A percentile compares a stretch with the other conserved stretches of the same genome.
Evolutionary conservation across 2,329 filamentous ascomycete species (phyloP).

Genomic region (Ascomycota sp.): DNA sequence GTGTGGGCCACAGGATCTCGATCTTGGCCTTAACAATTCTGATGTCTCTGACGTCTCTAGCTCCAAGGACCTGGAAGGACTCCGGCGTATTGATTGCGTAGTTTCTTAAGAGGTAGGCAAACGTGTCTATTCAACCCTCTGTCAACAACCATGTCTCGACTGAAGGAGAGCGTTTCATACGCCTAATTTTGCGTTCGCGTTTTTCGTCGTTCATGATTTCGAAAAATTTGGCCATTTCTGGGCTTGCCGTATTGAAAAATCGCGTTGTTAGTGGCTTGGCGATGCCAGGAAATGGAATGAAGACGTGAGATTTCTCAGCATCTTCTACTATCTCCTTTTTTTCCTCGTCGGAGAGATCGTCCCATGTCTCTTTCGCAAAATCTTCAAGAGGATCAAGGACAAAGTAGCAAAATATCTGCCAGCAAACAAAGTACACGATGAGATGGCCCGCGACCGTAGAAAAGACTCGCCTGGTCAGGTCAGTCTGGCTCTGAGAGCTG

Average conservation of each 20-base stretch:
- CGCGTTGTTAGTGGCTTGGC: too few relatives aligned
- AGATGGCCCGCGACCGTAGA: conserved; percentile 7
- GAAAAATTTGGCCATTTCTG: background rate
- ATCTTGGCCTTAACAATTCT: too few relatives aligned
- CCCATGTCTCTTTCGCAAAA: conserved; percentile 19
- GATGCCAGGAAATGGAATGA: conserved; percentile 6
- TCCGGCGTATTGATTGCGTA: too few relatives aligned
- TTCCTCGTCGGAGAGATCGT: conserved; percentile 20
- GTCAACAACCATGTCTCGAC: too few relatives aligned
- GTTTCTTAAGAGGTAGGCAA: too few relatives aligned
- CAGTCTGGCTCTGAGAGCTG: too few relatives aligned
- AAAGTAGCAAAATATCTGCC: conserved; percentile 20
- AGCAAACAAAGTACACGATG: conserved; percentile 15
- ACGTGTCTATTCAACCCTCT: too few relatives aligned
- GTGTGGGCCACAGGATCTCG: too few relatives aligned
- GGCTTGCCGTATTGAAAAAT: background rate
- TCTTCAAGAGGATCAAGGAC: conserved; percentile 23
- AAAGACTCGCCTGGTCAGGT: conserved; percentile 7
- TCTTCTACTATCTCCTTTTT: conserved; percentile 17
- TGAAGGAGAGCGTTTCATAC: too few relatives aligned
- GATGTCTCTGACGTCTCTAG: too few relatives aligned
- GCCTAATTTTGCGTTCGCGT: too few relatives aligned
- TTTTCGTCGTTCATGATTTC: background rate
- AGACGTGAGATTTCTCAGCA: conserved; percentile 20
- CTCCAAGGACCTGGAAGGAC: too few relatives aligned